Evolutionary conservation across 2,329 filamentous ascomycete genomes (phyloP), one percentile per base, ranked within the genome.

Genomic region (Monosporascus sp.): DNA sequence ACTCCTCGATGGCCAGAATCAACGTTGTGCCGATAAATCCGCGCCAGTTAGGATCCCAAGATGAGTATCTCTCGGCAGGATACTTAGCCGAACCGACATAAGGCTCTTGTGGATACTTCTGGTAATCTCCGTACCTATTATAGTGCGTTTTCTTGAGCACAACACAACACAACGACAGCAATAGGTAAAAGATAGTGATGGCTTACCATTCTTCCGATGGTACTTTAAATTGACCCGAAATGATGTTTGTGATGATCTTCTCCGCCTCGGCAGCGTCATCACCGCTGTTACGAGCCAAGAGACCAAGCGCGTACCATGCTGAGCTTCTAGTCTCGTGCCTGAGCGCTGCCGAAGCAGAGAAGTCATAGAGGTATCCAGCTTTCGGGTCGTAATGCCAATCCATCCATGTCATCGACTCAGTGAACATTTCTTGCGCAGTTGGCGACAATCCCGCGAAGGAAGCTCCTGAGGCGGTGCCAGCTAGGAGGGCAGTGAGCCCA

Each of bases 21-120:
- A 86, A 73, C 0, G 80, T 76, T 0, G 80, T 84, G 14, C 81
- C 80, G 37, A 86, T 73, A 53, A 86, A 86, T 1, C 82, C 82
- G 49, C 83, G 72, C 82, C 82, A 86, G 56, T 86, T 86, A 2
- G 82, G 81, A 58, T 86, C 83, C 78, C 80, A 86, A 0, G n/a
- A 40, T 16, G 48, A 46, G 27, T 47, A 44, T 16, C 46, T 50
- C 11, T n/a, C n/a, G 3, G 52, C 26, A 0, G 74, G 72, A 56
- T 86, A 86, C 17, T 70, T 65, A 2, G 68, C 51, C 2, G 73
- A 77, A 19, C 81, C 81, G 5, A 85, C 77, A 2, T 74, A 75
- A 0, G 83, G 82, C 63, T 86, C 77, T 58, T 85, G 80, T 0
- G 79, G 78, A 43, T 79, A 73, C 27, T 73, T 69, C 45, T 81